A percentile compares a stretch with the other conserved stretches of the same genome.
phyloP scores from a whole-genome alignment of 73 alveolate genomes.

The Symbiodinium natans region DNA sequence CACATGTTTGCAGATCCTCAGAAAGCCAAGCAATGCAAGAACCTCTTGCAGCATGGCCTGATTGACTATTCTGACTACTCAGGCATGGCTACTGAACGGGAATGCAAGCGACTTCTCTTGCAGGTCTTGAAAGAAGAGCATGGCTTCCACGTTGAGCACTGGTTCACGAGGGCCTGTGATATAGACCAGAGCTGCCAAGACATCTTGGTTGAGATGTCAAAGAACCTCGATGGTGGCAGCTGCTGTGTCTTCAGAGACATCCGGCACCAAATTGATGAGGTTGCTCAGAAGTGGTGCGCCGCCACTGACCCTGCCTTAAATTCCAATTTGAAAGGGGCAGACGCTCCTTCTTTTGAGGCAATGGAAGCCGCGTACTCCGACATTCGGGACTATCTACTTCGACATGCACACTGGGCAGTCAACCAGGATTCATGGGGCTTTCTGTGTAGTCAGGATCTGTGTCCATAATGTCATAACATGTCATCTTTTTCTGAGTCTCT shows the following conservation, averaged over 20 bases:
- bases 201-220: not conserved
- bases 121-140: not conserved
- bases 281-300: not conserved
- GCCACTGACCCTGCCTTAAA: not conserved
- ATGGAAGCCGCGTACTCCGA: not conserved
- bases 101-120: slow-evolving; percentile 21
- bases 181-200: not conserved
- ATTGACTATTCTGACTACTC: slow-evolving; percentile 22
- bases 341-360: not conserved
- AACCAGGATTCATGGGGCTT: slow-evolving; percentile 1
- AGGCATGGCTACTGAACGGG: slow-evolving; percentile 12
- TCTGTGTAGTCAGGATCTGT: not conserved
- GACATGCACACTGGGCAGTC: not conserved
- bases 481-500: not conserved
- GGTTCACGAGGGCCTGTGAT: slow-evolving; percentile 31
- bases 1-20: not conserved
- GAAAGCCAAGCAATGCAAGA: not conserved
- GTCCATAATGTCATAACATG: not conserved
- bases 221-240: not conserved
- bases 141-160: not conserved
- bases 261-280: not conserved
- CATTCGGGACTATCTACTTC: not conserved
- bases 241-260: slow-evolving; percentile 41
- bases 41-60: not conserved
- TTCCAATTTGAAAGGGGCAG: no score